Percentiles rank a stretch among this genome's conserved stretches.
phyloP scores from a whole-genome alignment of 768 basidiomycete species.

The Macrolepiota dolichaula region DNA sequence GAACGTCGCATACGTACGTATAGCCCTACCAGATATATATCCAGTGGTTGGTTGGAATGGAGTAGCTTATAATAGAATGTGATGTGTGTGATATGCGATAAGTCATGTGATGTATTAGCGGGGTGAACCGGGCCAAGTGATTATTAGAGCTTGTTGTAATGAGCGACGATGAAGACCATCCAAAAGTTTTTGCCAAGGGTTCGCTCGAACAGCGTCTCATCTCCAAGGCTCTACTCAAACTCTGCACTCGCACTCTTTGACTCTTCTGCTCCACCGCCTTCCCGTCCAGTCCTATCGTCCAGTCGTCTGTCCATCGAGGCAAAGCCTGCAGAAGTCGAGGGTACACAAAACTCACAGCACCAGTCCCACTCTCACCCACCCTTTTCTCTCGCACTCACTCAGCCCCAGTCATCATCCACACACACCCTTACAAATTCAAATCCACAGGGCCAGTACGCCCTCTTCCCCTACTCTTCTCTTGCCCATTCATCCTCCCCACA shows the following conservation, averaged over 20 bases:
- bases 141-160: not conserved
- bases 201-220: slow-evolving; percentile 40
- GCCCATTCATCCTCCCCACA: slow-evolving; percentile 25
- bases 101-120: not conserved
- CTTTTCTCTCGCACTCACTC: slow-evolving; percentile 16
- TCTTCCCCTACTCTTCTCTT: slow-evolving; percentile 32
- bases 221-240: slow-evolving; percentile 42
- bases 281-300: slow-evolving; percentile 16
- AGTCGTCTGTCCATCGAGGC: slow-evolving; percentile 16
- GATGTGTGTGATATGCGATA: not conserved
- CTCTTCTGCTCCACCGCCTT: slow-evolving; percentile 18
- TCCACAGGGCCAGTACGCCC: slow-evolving; percentile 16
- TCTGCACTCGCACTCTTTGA: slow-evolving; percentile 20
- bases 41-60: no score
- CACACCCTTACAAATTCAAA: slow-evolving; percentile 4
- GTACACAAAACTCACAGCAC: slow-evolving; percentile 12
- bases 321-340: slow-evolving; percentile 15
- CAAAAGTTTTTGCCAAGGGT: slow-evolving; percentile 43
- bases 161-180: slow-evolving; percentile 40
- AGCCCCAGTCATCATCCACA: slow-evolving; percentile 12
- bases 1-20: no score
- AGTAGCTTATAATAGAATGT: not conserved
- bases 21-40: no score
- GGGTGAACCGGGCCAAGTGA: not conserved
- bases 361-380: slow-evolving; percentile 13